These are phyloP conservation scores for Ulota crispa DNA, from an alignment of 225 moss, liverwort and hornwort genomes.

Conservation along the genomic window DNA sequence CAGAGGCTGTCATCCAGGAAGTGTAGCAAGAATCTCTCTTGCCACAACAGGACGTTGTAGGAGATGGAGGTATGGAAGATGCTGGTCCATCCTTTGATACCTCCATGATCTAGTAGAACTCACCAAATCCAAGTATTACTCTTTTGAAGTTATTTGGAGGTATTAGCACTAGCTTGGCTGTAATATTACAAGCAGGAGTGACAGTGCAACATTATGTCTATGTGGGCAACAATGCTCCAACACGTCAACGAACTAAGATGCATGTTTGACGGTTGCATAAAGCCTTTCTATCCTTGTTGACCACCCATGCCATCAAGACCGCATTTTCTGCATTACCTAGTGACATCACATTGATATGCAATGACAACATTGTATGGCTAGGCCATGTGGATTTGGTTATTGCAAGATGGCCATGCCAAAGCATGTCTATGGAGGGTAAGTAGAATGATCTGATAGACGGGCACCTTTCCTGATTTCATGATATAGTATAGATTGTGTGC, in stretches of 20 bases:
- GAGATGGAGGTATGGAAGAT: background rate
- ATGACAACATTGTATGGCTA: background rate
- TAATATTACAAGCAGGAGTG: background rate
- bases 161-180: background rate
- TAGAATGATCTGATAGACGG: background rate
- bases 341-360: rapidly evolving
- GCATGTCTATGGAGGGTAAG: background rate
- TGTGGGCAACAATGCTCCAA: background rate
- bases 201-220: background rate
- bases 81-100: background rate
- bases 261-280: background rate
- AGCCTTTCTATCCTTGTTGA: background rate
- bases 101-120: background rate
- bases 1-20: background rate
- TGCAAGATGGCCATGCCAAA: background rate
- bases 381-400: background rate
- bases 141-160: background rate
- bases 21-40: background rate
- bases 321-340: background rate
- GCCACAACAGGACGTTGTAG: rapidly evolving
- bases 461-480: background rate
- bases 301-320: background rate
- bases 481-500: background rate
- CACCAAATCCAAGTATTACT: background rate
- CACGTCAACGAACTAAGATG: background rate